phyloP scores from a whole-genome alignment of 2,329 filamentous ascomycete species.

The Hysterium pulicare region DNA sequence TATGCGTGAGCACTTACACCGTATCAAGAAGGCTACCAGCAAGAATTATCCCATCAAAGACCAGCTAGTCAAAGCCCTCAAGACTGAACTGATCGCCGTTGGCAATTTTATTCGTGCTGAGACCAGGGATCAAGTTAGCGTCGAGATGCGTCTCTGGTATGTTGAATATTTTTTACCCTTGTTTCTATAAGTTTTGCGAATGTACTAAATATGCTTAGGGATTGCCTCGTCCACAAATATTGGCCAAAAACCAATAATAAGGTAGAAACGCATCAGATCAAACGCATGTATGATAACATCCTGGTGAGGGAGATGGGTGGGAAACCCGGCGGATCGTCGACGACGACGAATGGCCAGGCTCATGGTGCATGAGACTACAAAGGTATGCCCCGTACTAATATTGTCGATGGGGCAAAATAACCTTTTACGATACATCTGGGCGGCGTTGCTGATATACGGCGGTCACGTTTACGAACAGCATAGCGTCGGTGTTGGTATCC shows the following conservation, averaged over 20 bases:
- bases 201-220: conserved; percentile 27
- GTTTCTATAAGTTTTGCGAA: background rate
- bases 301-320: conserved; percentile 26
- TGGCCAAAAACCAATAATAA: conserved; percentile 39
- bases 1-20: conserved; percentile 58
- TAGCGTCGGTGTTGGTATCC: conserved; percentile 36
- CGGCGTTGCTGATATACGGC: conserved; percentile 7
- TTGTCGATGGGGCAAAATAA: conserved; percentile 2
- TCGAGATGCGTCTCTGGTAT: conserved; percentile 54
- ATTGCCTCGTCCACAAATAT: conserved; percentile 34
- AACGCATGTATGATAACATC: conserved; percentile 38
- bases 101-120: conserved; percentile 59
- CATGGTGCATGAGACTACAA: conserved; percentile 14
- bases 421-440: conserved; percentile 1
- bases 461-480: conserved; percentile 25
- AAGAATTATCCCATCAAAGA: conserved; percentile 62
- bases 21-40: conserved; percentile 59
- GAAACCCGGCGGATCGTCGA: too few relatives aligned
- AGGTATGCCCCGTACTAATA: conserved; percentile 6
- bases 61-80: conserved; percentile 59
- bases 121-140: conserved; percentile 39
- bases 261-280: conserved; percentile 27
- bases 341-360: conserved; percentile 17
- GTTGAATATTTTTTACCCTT: conserved; percentile 12
- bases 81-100: conserved; percentile 58